Percentiles rank a stretch among this genome's conserved stretches.
Conservation (phyloP, 1,139 yeast species). For the Blastobotrys elegans region DNA sequence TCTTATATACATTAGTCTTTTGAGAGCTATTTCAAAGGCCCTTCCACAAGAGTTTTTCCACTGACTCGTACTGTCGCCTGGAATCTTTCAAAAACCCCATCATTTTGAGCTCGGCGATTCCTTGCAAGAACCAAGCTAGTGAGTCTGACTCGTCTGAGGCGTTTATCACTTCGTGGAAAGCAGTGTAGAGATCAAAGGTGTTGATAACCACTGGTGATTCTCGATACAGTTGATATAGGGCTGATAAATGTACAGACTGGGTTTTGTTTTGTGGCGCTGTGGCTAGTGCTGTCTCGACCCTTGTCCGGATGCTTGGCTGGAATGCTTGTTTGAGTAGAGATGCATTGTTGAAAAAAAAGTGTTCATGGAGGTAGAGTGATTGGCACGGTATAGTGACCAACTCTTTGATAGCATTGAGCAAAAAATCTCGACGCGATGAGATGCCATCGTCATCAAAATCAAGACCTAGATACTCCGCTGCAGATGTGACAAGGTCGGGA, state of each 20-base stretch:
- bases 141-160: conserved; percentile 35
- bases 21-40: conserved; percentile 40
- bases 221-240: conserved; percentile 63
- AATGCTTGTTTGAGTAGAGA: conserved; percentile 33
- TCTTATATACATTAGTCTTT: neutral
- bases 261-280: conserved; percentile 34
- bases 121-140: conserved; percentile 53
- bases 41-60: conserved; percentile 59
- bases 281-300: conserved; percentile 35
- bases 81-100: conserved; percentile 50
- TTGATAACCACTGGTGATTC: conserved; percentile 76
- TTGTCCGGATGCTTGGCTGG: conserved; percentile 39
- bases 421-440: conserved; percentile 1
- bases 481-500: neutral
- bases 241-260: conserved; percentile 53
- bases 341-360: conserved; percentile 25
- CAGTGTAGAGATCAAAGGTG: conserved; percentile 69
- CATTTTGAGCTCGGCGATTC: conserved; percentile 50
- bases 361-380: conserved; percentile 24
- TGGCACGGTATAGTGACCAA: conserved; percentile 3
- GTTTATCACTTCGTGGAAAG: conserved; percentile 57
- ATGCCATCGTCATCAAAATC: neutral
- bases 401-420: neutral
- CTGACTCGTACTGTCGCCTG: conserved; percentile 46
- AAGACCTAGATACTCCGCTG: neutral